Evolutionary conservation across 371 early-diverging fungal species (phyloP).

Genomic region (Lichtheimia corymbifera): DNA sequence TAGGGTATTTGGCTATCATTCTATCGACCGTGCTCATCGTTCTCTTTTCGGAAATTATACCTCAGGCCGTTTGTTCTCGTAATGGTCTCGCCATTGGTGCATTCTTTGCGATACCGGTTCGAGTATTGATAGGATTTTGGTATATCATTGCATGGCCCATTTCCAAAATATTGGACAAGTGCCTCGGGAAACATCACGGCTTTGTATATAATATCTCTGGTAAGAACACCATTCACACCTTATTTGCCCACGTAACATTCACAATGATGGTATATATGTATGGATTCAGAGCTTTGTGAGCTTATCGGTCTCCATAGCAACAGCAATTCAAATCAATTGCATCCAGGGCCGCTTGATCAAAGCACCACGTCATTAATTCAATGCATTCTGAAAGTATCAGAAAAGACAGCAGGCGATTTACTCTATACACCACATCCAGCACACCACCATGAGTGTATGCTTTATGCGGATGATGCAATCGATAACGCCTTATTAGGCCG

Average conservation of each 20-base stretch:
- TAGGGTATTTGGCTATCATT: conserved; percentile 73
- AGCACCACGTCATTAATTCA: conserved; percentile 47
- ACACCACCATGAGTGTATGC: conserved; percentile 43
- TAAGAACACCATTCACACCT: conserved; percentile 8
- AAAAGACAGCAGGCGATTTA: conserved; percentile 38
- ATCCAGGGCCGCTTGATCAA: conserved; percentile 46
- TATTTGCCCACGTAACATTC: not conserved
- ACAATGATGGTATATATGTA: not conserved
- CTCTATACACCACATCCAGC: not conserved
- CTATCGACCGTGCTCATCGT: conserved; percentile 77
- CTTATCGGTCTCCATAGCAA: conserved; percentile 68
- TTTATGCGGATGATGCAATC: conserved; percentile 48
- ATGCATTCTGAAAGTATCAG: conserved; percentile 64
- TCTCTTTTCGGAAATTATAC: conserved; percentile 87
- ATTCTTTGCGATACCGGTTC: conserved; percentile 74
- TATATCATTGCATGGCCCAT: conserved; percentile 81
- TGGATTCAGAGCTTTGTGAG: conserved; percentile 65
- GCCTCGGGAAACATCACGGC: conserved; percentile 73
- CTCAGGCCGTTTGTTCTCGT: conserved; percentile 81
- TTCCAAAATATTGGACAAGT: conserved; percentile 67
- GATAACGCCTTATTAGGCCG: conserved; percentile 45
- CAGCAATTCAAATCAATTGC: conserved; percentile 28
- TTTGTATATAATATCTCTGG: conserved; percentile 66
- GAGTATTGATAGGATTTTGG: conserved; percentile 62
- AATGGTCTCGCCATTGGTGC: conserved; percentile 85